Evolutionary conservation across 495 filamentous ascomycete genomes (phyloP).

Genomic region (Hypoxylon perforatum): DNA sequence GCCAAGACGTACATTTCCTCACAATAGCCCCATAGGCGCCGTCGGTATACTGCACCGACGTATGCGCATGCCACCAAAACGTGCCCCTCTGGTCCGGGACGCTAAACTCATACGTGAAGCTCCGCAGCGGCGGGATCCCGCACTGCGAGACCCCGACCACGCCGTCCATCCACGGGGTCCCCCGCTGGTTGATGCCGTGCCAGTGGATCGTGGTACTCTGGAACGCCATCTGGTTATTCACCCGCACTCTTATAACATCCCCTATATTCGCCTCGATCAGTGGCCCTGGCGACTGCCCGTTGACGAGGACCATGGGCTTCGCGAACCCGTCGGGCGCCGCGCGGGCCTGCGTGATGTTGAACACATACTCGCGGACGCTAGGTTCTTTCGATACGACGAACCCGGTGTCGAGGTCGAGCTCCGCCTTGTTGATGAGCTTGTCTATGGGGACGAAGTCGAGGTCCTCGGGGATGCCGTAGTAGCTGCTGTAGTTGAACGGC

Average conservation of each 20-base stretch:
- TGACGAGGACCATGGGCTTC: slow-evolving; percentile 64
- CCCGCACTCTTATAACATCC: slow-evolving; percentile 49
- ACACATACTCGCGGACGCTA: slow-evolving; percentile 37
- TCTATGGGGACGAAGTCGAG: slow-evolving; percentile 25
- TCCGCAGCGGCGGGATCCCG: slow-evolving; percentile 42
- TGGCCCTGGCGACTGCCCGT: slow-evolving; percentile 67
- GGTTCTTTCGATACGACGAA: slow-evolving; percentile 29
- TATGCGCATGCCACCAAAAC: slow-evolving; percentile 47
- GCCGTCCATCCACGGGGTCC: slow-evolving; percentile 47
- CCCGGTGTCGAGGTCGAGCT: slow-evolving; percentile 41
- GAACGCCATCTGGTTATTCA: slow-evolving; percentile 42
- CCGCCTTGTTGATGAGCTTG: slow-evolving; percentile 37
- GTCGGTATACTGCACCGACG: slow-evolving; percentile 41
- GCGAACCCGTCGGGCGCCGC: slow-evolving; percentile 62
- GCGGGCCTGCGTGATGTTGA: slow-evolving; percentile 41
- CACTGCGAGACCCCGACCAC: slow-evolving; percentile 47
- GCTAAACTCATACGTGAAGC: slow-evolving; percentile 48
- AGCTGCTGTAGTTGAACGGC: slow-evolving; percentile 9
- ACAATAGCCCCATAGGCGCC: slow-evolving; percentile 46
- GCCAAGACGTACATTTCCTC: background rate
- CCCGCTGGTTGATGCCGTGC: slow-evolving; percentile 47
- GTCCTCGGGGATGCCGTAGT: slow-evolving; percentile 24
- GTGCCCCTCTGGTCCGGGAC: slow-evolving; percentile 44
- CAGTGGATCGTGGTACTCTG: slow-evolving; percentile 48
- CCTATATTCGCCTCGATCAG: slow-evolving; percentile 62